Percentiles rank a stretch among this genome's conserved stretches.
phyloP scores from a whole-genome alignment of 2,329 filamentous ascomycete species.

The Monilinia fructigena region DNA sequence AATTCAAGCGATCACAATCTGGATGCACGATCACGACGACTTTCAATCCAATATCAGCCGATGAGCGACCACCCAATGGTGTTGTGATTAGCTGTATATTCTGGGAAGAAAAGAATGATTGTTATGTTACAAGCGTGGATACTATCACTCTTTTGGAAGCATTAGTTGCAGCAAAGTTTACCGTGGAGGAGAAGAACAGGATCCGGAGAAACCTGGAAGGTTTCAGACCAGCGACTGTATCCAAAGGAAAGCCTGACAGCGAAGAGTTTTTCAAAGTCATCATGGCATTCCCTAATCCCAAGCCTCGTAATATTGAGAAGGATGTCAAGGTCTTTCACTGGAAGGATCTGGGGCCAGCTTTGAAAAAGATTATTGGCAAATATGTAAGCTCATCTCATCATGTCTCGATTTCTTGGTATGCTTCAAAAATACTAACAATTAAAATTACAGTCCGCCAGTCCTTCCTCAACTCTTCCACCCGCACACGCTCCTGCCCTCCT shows the following conservation, averaged over 20 bases:
- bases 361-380: slow-evolving; percentile 99
- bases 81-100: slow-evolving; percentile 97
- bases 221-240: slow-evolving; percentile 88
- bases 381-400: slow-evolving; percentile 51
- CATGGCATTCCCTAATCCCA: slow-evolving; percentile 94
- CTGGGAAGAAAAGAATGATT: slow-evolving; percentile 90
- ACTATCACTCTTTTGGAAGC: slow-evolving; percentile 94
- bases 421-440: slow-evolving; percentile 22
- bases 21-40: slow-evolving; percentile 78
- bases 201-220: slow-evolving; percentile 94
- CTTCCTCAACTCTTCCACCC: slow-evolving; percentile 39
- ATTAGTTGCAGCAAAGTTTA: slow-evolving; percentile 81
- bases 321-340: slow-evolving; percentile 98
- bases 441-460: slow-evolving; percentile 38
- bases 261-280: slow-evolving; percentile 99
- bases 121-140: slow-evolving; percentile 93
- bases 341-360: slow-evolving; percentile 80
- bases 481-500: slow-evolving; percentile 33
- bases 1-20: slow-evolving; percentile 79
- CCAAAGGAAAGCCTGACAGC: slow-evolving; percentile 86
- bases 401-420: not conserved
- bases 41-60: slow-evolving; percentile 75
- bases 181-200: slow-evolving; percentile 96
- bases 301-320: slow-evolving; percentile 97
- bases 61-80: slow-evolving; percentile 77